Percentiles rank a stretch among this genome's conserved stretches.
These are phyloP conservation scores for Quercus phellos DNA, from an alignment of 331 rosid genomes.

Conservation along the genomic window DNA sequence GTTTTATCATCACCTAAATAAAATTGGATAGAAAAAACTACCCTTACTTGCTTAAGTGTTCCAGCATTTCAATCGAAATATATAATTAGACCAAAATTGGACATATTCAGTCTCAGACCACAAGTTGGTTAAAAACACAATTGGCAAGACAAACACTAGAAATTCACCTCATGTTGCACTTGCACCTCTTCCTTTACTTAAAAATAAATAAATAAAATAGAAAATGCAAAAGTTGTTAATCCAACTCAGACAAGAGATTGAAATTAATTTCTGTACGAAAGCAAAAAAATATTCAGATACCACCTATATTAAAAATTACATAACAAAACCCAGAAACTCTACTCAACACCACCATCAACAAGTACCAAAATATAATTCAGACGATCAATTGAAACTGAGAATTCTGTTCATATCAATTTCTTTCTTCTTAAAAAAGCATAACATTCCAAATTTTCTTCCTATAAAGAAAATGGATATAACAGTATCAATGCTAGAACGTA, in stretches of 20 bases:
- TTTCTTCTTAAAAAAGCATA: not conserved
- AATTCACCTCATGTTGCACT: not conserved
- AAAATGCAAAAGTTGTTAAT: not conserved
- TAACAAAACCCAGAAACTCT: not conserved
- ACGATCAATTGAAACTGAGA: not conserved
- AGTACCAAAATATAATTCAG: conserved; percentile 3
- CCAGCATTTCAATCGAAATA: conserved; percentile 5
- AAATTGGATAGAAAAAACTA: not conserved
- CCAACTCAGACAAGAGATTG: not conserved
- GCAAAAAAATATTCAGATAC: not conserved
- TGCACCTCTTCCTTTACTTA: not conserved
- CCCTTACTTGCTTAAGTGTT: not conserved
- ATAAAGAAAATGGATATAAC: not conserved
- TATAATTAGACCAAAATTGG: not conserved
- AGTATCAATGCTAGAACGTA: not conserved
- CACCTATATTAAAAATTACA: not conserved
- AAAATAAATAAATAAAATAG: not conserved
- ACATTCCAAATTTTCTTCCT: not conserved
- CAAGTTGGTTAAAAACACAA: not conserved
- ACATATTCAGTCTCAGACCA: not conserved
- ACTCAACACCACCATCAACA: not conserved
- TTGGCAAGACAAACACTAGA: not conserved
- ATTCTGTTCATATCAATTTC: not conserved
- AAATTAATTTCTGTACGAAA: not conserved
- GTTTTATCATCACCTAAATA: not conserved